Evolutionary conservation across 2,329 filamentous ascomycete species (phyloP).

Genomic region (Claviceps pazoutovae): DNA sequence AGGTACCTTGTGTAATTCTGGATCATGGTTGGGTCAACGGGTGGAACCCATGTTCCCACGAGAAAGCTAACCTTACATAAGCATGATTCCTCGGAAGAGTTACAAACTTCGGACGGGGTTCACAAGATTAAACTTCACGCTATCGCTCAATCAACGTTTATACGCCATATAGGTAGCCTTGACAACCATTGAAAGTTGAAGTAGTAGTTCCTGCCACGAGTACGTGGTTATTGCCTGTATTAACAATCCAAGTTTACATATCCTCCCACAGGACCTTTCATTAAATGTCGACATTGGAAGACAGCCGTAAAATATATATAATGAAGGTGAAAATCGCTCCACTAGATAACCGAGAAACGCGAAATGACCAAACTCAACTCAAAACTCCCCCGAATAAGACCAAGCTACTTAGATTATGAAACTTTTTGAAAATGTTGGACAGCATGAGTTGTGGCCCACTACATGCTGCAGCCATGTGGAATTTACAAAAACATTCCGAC

Average conservation of each 20-base stretch:
- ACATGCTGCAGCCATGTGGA: neutral
- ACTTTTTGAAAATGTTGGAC: neutral
- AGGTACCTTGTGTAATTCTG: too few species aligned
- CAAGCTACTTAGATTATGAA: neutral
- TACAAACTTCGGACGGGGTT: too few species aligned
- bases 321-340: neutral
- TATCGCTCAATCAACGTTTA: too few species aligned
- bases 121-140: too few species aligned
- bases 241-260: neutral
- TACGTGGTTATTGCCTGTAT: neutral
- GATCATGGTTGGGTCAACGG: too few species aligned
- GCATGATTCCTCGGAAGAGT: too few species aligned
- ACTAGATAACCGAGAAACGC: neutral
- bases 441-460: neutral
- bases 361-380: neutral
- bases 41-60: too few species aligned
- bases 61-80: too few species aligned
- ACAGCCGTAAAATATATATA: neutral
- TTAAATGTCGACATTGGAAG: neutral
- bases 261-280: too few species aligned
- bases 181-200: too few species aligned
- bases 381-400: neutral
- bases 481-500: constrained; percentile 11
- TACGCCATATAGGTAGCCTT: too few species aligned
- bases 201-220: too few species aligned